phyloP scores from a whole-genome alignment of 2,329 filamentous ascomycete genomes.

The Scedosporium dehoogii region DNA sequence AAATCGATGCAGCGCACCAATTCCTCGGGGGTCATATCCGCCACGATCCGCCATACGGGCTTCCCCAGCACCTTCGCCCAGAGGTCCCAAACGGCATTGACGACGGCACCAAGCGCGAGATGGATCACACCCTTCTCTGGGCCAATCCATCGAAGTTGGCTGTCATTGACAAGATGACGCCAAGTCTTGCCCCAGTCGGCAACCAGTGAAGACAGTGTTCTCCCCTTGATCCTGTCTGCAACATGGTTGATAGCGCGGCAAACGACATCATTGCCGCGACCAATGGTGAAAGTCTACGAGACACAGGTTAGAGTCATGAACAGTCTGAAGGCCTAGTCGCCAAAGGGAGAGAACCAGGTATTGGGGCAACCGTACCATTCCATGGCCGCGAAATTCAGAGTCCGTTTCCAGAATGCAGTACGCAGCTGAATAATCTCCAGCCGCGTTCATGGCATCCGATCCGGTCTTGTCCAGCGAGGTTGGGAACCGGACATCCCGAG shows the following conservation, averaged over 20 bases:
- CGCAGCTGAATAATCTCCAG: slow-evolving; percentile 86
- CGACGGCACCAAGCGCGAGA: slow-evolving; percentile 77
- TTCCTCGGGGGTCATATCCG: slow-evolving; percentile 83
- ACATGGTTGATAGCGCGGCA: slow-evolving; percentile 75
- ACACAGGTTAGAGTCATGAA: too few relatives aligned
- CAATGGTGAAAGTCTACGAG: slow-evolving; percentile 64
- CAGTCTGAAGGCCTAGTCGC: background rate
- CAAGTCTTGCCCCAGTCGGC: slow-evolving; percentile 79
- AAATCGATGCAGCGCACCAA: slow-evolving; percentile 86
- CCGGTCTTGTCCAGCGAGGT: slow-evolving; percentile 96
- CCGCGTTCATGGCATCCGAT: slow-evolving; percentile 93
- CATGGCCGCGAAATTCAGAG: slow-evolving; percentile 59
- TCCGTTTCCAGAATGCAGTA: slow-evolving; percentile 88
- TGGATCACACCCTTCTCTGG: slow-evolving; percentile 93
- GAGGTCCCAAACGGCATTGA: slow-evolving; percentile 92
- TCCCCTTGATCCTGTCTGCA: slow-evolving; percentile 64
- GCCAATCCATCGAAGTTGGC: slow-evolving; percentile 85
- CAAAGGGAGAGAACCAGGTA: background rate
- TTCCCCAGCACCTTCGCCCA: slow-evolving; percentile 82
- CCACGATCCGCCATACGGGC: slow-evolving; percentile 83
- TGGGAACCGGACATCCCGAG: slow-evolving; percentile 68
- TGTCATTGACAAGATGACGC: slow-evolving; percentile 85
- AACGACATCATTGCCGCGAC: slow-evolving; percentile 86
- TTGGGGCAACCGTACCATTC: slow-evolving; percentile 51
- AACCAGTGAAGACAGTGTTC: slow-evolving; percentile 67